phyloP scores from a whole-genome alignment of 1,284 basidiomycete species.

The Ceratobasidium sp. region DNA sequence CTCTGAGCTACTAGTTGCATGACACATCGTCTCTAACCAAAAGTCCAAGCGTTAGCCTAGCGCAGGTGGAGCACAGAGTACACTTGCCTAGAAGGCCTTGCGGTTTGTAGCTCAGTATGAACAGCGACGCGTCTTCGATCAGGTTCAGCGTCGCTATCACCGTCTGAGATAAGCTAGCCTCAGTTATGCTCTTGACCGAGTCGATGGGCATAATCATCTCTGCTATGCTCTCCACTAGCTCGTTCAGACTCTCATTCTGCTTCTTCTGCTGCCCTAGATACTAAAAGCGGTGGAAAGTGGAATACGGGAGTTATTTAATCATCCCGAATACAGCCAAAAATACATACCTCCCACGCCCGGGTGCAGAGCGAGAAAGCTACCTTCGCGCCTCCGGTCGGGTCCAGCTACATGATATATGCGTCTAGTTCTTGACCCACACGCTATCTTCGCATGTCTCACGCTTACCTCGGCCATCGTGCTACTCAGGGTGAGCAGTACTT shows the following conservation, averaged over 20 bases:
- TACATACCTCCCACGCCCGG: too few species aligned
- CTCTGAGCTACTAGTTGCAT: background rate
- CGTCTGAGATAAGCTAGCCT: background rate
- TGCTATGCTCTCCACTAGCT: background rate
- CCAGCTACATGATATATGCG: too few species aligned
- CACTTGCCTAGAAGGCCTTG: background rate
- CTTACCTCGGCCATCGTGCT: constrained; percentile 1
- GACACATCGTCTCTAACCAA: background rate
- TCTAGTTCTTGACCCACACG: too few species aligned
- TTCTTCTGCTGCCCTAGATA: background rate
- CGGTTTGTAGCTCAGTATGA: background rate
- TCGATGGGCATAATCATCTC: background rate
- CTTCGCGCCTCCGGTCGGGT: too few species aligned
- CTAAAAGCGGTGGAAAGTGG: background rate
- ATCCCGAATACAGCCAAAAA: too few species aligned
- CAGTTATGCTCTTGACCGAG: background rate
- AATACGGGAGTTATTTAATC: background rate
- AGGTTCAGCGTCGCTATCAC: background rate
- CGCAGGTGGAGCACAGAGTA: too few species aligned
- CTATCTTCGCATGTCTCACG: too few species aligned
- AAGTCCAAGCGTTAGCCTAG: background rate
- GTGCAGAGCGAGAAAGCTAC: too few species aligned
- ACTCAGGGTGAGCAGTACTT: background rate
- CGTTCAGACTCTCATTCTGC: background rate
- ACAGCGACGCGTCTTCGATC: constrained; percentile 24